Evolutionary conservation across 495 filamentous ascomycete genomes (phyloP).

Genomic region (Elaphomyces granulatus): DNA sequence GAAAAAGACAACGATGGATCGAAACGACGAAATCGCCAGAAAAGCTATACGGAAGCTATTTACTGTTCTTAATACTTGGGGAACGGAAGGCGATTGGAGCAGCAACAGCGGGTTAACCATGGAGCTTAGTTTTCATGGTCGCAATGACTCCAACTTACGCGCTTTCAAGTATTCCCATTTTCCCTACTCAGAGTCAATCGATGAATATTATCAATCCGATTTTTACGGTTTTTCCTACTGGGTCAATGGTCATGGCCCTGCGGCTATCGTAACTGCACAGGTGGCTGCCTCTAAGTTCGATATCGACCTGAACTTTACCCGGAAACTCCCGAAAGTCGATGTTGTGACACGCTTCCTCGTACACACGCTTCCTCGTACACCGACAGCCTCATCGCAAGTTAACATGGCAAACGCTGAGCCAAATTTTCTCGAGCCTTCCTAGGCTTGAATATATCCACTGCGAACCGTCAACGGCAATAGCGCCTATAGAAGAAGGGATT

Average conservation of each 20-base stretch:
- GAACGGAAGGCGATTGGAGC: slow-evolving; percentile 16
- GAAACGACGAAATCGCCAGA: slow-evolving; percentile 17
- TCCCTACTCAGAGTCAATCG: too few species aligned
- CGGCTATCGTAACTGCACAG: too few species aligned
- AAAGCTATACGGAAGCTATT: slow-evolving; percentile 22
- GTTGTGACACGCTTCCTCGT: too few species aligned
- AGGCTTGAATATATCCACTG: too few species aligned
- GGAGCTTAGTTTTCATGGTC: slow-evolving; percentile 27
- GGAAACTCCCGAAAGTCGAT: slow-evolving; percentile 9
- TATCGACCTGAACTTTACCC: slow-evolving; percentile 2
- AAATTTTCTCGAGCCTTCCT: slow-evolving; percentile 12
- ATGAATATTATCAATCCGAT: too few species aligned
- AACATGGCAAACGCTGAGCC: slow-evolving; percentile 6
- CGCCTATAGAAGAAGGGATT: too few species aligned
- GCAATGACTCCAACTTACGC: slow-evolving; percentile 22
- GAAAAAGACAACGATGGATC: too few species aligned
- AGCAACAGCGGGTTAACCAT: too few species aligned
- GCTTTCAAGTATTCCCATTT: too few species aligned
- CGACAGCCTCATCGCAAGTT: slow-evolving; percentile 10
- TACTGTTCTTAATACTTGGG: slow-evolving; percentile 23
- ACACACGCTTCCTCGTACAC: slow-evolving; percentile 11
- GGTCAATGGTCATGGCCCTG: too few species aligned
- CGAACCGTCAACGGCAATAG: too few species aligned
- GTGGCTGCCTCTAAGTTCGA: slow-evolving; percentile 6
- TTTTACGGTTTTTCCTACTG: too few species aligned